Base-by-base conservation (phyloP, 371 early-diverging fungal species). In the Rozella allomycis region DNA sequence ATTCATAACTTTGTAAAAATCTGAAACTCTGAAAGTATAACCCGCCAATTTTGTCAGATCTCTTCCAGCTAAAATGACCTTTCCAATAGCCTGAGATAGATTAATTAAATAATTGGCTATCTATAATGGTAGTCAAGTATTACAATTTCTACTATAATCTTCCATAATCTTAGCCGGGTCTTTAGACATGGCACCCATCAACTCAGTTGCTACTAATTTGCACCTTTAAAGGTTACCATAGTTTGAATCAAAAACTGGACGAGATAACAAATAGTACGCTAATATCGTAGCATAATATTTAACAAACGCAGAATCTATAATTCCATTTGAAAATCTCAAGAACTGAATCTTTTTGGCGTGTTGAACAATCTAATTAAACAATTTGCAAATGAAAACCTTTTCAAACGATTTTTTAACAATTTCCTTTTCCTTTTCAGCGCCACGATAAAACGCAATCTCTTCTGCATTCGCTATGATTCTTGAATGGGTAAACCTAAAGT, bases 241-340 rank as follows among this genome's bases (percentile, higher is more conserved):
- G 13, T 46, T 45, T 19, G 72, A 70, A 44, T 70, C 58, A 45
- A 81, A 78, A 7, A 76, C 77, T 22, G 82, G 82, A 33, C 80
- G 56, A 11, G 78, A 75, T 25, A 83, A 52, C 17, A 76, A 45
- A 25, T 70, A 64, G 40, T 79, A 82, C 14, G 83, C 82, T 17
- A 78, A 65, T 60, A 78, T 77, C 21, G 82, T 82, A 33, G 83
- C 82, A 25, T 70, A 70, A 40, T 81, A 81, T 50, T 81, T 81
- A 37, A 83, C 80, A 31, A 79, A 55, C 34, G 82, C 74, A 18
- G 43, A 43, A 36, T 40, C 30, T 12, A 40, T 22, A 31, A 79
- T 73, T 25, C 78, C 78, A 43, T 79, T 76, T 21, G 65, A 40
- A 40, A 79, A 72, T 23, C 42, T 25, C n/a, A 35, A 16, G 1